These are phyloP conservation scores for Mycena sanguinolenta DNA, from an alignment of 768 basidiomycete genomes.

Conservation along the genomic window DNA sequence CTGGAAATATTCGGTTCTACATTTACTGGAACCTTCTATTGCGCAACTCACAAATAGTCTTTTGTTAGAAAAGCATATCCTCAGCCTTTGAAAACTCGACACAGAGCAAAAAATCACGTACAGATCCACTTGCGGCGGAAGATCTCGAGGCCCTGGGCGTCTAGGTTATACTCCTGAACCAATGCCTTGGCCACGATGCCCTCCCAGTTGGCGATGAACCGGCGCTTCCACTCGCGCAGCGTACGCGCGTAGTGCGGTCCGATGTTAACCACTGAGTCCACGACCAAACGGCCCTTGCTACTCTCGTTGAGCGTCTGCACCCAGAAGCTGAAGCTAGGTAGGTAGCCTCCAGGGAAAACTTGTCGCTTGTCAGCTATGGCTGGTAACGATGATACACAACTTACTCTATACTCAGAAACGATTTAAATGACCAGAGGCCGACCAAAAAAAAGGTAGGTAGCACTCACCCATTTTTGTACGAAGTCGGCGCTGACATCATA, in stretches of 20 bases:
- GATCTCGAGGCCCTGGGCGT: conserved; percentile 23
- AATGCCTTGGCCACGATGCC: conserved; percentile 58
- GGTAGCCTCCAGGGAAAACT: conserved; percentile 71
- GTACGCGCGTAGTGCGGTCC: conserved; percentile 74
- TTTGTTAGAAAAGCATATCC: not conserved
- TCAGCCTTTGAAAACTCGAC: not conserved
- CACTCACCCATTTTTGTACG: conserved; percentile 65
- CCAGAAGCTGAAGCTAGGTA: conserved; percentile 64
- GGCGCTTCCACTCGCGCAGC: conserved; percentile 66
- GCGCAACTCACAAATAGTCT: not conserved
- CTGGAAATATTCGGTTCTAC: not conserved
- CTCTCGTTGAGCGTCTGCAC: conserved; percentile 56
- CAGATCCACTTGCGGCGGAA: conserved; percentile 37
- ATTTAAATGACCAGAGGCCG: not conserved
- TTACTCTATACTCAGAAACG: conserved; percentile 11
- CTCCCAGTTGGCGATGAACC: conserved; percentile 61
- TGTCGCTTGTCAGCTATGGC: conserved; percentile 17
- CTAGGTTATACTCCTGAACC: conserved; percentile 51
- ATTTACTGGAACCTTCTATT: no score
- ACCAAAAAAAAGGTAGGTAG: not conserved
- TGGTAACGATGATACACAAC: not conserved
- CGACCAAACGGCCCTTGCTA: conserved; percentile 57
- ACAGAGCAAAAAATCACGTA: conserved; percentile 7
- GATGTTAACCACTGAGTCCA: conserved; percentile 68
- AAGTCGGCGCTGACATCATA: conserved; percentile 63